phyloP scores from a whole-genome alignment of 2,329 filamentous ascomycete genomes.

The Fusarium sambucinum region DNA sequence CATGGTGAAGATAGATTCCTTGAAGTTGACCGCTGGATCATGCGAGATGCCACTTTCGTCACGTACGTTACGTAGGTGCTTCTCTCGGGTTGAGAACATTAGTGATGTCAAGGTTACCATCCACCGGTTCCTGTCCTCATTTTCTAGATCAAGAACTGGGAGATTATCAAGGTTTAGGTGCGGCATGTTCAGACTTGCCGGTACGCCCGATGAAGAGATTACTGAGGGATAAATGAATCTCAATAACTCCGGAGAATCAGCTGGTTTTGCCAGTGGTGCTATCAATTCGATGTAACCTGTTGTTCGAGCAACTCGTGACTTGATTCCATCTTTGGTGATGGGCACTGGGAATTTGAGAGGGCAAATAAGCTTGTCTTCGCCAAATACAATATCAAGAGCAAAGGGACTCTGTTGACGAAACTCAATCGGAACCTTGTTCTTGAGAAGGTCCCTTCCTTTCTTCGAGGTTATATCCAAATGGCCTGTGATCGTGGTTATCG shows the following conservation, averaged over 20 bases:
- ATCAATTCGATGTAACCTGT: constrained; percentile 61
- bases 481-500: constrained; percentile 54
- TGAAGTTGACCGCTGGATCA: constrained; percentile 59
- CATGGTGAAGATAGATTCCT: constrained; percentile 62
- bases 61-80: constrained; percentile 49
- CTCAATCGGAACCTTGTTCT: constrained; percentile 54
- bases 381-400: constrained; percentile 57
- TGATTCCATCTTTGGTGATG: constrained; percentile 52
- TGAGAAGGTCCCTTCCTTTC: constrained; percentile 53
- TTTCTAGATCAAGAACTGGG: constrained; percentile 56
- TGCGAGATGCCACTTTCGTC: constrained; percentile 43
- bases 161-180: constrained; percentile 60
- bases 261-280: constrained; percentile 50
- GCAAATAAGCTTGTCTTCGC: constrained; percentile 47
- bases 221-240: constrained; percentile 55
- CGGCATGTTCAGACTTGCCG: constrained; percentile 55
- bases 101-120: constrained; percentile 55
- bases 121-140: constrained; percentile 54
- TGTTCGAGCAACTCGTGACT: constrained; percentile 58
- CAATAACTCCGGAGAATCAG: constrained; percentile 40
- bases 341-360: constrained; percentile 57
- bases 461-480: constrained; percentile 55
- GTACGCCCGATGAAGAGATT: constrained; percentile 48
- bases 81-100: constrained; percentile 59
- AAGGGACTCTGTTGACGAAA: constrained; percentile 56